Evolutionary conservation across 306 rosid genomes (phyloP).

Genomic region (Crotalaria pallida): DNA sequence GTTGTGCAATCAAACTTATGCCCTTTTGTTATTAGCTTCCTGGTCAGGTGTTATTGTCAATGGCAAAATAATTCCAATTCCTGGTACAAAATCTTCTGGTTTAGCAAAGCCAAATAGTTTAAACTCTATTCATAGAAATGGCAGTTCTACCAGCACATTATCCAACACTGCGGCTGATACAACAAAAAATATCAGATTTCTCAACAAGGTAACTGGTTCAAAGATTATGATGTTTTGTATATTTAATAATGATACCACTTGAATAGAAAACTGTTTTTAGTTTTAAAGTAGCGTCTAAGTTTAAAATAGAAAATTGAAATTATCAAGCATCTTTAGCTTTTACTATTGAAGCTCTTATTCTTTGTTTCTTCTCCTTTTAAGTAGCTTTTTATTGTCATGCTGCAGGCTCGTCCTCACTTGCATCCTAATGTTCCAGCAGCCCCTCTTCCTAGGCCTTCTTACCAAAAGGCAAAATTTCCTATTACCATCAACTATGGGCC

Average conservation of each 20-base stretch:
- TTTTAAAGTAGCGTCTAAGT: too few relatives aligned
- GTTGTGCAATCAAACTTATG: background rate
- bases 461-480: slow-evolving; percentile 35
- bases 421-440: slow-evolving; percentile 39
- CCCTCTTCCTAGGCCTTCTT: slow-evolving; percentile 34
- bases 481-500: slow-evolving; percentile 31
- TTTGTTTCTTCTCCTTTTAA: too few relatives aligned
- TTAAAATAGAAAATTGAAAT: too few relatives aligned
- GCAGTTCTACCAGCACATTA: slow-evolving; percentile 26
- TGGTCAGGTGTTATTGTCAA: too few relatives aligned
- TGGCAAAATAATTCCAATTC: too few relatives aligned
- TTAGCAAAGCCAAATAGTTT: slow-evolving; percentile 32
- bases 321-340: too few relatives aligned
- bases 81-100: slow-evolving; percentile 30
- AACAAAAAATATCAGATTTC: slow-evolving; percentile 22
- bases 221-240: slow-evolving; percentile 8
- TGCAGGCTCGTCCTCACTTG: slow-evolving; percentile 47
- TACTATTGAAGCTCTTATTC: too few relatives aligned
- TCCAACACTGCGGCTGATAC: slow-evolving; percentile 28
- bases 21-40: slow-evolving; percentile 10
- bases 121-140: slow-evolving; percentile 22
- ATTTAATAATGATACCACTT: background rate
- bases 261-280: too few relatives aligned
- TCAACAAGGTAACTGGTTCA: slow-evolving; percentile 42
- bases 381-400: background rate